Conservation (phyloP, 768 basidiomycete genomes). For the Dioszegia aurantiaca region DNA sequence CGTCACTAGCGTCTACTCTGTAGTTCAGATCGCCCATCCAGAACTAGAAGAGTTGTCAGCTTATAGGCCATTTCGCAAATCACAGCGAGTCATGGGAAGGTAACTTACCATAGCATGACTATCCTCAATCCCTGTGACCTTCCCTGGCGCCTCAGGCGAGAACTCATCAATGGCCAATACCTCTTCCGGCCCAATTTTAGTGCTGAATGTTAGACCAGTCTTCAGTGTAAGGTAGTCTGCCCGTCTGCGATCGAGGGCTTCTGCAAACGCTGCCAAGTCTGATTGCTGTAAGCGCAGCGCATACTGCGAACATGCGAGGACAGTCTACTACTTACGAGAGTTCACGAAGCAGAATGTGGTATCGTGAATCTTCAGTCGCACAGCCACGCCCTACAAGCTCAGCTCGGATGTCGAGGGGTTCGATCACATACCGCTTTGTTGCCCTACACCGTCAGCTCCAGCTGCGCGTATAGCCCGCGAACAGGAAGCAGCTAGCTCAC, state of each 20-base stretch:
- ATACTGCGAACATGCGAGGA: no score
- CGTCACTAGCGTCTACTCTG: slow-evolving; percentile 38
- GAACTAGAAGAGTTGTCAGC: slow-evolving; percentile 22
- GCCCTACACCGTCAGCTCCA: no score
- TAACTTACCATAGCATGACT: slow-evolving; percentile 9
- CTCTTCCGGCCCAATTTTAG: slow-evolving; percentile 18
- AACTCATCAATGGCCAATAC: slow-evolving; percentile 33
- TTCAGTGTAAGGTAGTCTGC: slow-evolving; percentile 29
- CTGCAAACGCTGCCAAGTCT: slow-evolving; percentile 46
- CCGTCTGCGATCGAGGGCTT: slow-evolving; percentile 36
- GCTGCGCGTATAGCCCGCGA: no score
- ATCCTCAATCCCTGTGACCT: slow-evolving; percentile 26
- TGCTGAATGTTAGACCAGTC: slow-evolving; percentile 27
- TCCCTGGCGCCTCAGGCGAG: slow-evolving; percentile 23
- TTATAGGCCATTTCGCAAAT: no score
- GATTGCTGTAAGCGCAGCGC: slow-evolving; percentile 3
- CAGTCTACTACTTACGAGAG: slow-evolving; percentile 30
- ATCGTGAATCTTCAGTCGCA: slow-evolving; percentile 39
- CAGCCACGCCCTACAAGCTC: slow-evolving; percentile 33
- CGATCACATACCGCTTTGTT: slow-evolving; percentile 37
- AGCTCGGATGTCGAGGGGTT: not conserved
- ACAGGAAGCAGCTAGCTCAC: no score
- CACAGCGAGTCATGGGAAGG: slow-evolving; percentile 28
- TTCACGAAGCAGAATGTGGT: slow-evolving; percentile 42
- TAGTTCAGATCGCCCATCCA: slow-evolving; percentile 51